Evolutionary conservation across 192 early-diverging fungal genomes (phyloP).

Genomic region (Mortierella claussenii): DNA sequence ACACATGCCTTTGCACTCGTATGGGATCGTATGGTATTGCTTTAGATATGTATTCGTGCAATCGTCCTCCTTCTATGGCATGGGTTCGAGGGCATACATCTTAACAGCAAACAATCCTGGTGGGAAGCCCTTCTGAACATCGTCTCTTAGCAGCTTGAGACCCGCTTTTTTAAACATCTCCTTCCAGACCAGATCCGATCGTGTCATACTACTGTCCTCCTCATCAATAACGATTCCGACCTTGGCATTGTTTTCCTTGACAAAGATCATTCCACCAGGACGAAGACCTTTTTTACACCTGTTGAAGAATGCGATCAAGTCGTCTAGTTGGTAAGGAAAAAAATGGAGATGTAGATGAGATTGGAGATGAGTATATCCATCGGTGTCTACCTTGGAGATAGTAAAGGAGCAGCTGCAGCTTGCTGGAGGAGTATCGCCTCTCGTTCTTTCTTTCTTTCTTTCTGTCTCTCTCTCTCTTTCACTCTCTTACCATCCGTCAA

Average conservation of each 20-base stretch:
- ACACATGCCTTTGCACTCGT: no score
- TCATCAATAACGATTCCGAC: slow-evolving; percentile 77
- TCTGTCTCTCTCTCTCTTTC: neutral
- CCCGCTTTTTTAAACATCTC: slow-evolving; percentile 71
- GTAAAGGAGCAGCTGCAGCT: no score
- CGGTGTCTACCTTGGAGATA: no score
- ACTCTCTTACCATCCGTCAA: slow-evolving; percentile 80
- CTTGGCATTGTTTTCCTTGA: slow-evolving; percentile 91
- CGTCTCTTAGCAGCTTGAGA: slow-evolving; percentile 68
- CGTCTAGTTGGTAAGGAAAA: slow-evolving; percentile 56
- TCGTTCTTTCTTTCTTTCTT: neutral
- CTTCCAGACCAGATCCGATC: slow-evolving; percentile 70
- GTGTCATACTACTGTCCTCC: slow-evolving; percentile 85
- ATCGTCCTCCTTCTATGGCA: neutral
- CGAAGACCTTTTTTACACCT: slow-evolving; percentile 77
- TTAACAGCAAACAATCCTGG: slow-evolving; percentile 73
- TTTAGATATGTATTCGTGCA: no score
- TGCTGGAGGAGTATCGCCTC: no score
- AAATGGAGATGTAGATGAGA: neutral
- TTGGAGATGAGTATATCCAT: no score
- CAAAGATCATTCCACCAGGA: slow-evolving; percentile 83
- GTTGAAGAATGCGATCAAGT: slow-evolving; percentile 85
- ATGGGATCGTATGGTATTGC: no score
- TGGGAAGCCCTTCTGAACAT: slow-evolving; percentile 75
- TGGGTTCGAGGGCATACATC: slow-evolving; percentile 66